A percentile compares a stretch with the other conserved stretches of the same genome.
Conservation (phyloP, 2,329 filamentous ascomycete species). For the Podosphaera fusca region DNA sequence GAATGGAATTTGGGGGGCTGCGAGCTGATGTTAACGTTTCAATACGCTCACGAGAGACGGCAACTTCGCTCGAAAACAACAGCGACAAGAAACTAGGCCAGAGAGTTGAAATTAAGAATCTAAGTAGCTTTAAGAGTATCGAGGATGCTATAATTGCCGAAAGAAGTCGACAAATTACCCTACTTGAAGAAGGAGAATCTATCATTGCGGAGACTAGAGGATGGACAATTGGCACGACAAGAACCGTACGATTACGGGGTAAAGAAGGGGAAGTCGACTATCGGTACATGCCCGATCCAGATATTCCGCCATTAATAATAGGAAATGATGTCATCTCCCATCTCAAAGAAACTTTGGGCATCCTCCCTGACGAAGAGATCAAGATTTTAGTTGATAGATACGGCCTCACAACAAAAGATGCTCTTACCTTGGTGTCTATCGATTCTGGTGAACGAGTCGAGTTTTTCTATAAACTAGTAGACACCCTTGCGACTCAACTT, state of each 20-base stretch:
- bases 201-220: constrained; percentile 77
- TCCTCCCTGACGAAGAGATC: constrained; percentile 48
- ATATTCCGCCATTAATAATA: constrained; percentile 61
- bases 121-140: constrained; percentile 84
- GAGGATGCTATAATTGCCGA: constrained; percentile 89
- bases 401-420: constrained; percentile 58
- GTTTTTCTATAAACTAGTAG: constrained; percentile 52
- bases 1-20: constrained; percentile 82
- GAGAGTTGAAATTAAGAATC: constrained; percentile 89
- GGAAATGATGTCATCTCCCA: constrained; percentile 42
- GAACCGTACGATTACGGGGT: constrained; percentile 60
- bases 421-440: constrained; percentile 51
- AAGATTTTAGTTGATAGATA: constrained; percentile 37
- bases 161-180: constrained; percentile 62
- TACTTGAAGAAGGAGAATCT: constrained; percentile 51
- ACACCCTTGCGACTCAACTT: constrained; percentile 11
- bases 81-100: constrained; percentile 48
- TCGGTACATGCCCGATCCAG: constrained; percentile 93
- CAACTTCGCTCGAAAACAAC: constrained; percentile 25
- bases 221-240: constrained; percentile 66
- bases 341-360: constrained; percentile 39
- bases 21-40: constrained; percentile 93
- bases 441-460: constrained; percentile 61
- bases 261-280: constrained; percentile 98
- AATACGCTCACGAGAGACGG: constrained; percentile 27